Evolutionary conservation across 306 rosid genomes (phyloP).

Genomic region (Amphicarpaea edgeworthii): DNA sequence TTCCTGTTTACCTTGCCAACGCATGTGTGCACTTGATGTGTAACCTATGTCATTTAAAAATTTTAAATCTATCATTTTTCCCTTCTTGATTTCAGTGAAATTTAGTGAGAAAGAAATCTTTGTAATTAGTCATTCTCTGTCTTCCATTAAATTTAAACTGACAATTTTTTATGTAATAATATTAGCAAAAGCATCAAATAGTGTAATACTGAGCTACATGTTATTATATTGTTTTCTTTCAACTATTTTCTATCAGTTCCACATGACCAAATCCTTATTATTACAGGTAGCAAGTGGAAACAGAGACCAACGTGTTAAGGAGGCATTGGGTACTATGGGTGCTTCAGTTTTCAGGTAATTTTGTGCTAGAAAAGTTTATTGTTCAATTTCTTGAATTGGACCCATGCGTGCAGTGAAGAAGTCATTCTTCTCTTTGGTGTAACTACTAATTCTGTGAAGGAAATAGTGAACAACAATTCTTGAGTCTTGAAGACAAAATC

Average conservation of each 20-base stretch:
- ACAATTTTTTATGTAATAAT: background rate
- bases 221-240: constrained; percentile 20
- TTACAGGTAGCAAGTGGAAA: constrained; percentile 86
- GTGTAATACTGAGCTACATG: constrained; percentile 4
- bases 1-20: constrained; percentile 23
- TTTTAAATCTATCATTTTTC: constrained; percentile 10
- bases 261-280: constrained; percentile 10
- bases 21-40: background rate
- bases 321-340: constrained; percentile 96
- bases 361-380: constrained; percentile 10
- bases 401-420: constrained; percentile 25
- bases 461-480: constrained; percentile 8
- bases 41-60: background rate
- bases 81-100: constrained; percentile 25
- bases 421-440: constrained; percentile 19
- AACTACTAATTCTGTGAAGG: constrained; percentile 20
- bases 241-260: constrained; percentile 24
- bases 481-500: constrained; percentile 6
- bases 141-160: background rate
- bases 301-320: constrained; percentile 78
- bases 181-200: constrained; percentile 2
- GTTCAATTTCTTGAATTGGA: constrained; percentile 33
- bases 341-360: constrained; percentile 93
- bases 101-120: constrained; percentile 12
- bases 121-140: background rate